These are phyloP conservation scores for Tephrocybe rancida DNA, from an alignment of 768 basidiomycete genomes.

Conservation along the genomic window DNA sequence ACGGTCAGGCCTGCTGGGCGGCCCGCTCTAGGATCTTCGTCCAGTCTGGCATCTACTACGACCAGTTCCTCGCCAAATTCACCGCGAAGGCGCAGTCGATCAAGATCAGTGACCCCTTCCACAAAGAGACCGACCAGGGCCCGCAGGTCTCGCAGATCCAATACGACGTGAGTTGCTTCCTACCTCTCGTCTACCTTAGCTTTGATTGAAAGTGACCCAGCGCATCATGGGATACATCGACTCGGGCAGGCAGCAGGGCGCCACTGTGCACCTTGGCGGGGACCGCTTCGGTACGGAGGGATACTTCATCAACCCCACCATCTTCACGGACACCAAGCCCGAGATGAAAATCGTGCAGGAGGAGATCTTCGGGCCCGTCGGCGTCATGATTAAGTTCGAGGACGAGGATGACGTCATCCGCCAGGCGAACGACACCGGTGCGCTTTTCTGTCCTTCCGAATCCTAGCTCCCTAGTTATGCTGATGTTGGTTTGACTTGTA, in stretches of 20 bases:
- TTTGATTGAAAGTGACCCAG: slow-evolving; percentile 28
- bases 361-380: slow-evolving; percentile 78
- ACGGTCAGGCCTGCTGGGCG: slow-evolving; percentile 83
- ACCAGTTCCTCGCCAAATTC: slow-evolving; percentile 73
- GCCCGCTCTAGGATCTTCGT: slow-evolving; percentile 89
- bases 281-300: slow-evolving; percentile 46
- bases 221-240: slow-evolving; percentile 74
- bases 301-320: slow-evolving; percentile 69
- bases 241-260: slow-evolving; percentile 53
- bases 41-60: slow-evolving; percentile 78
- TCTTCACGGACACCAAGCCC: slow-evolving; percentile 62
- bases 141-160: background rate
- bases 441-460: background rate
- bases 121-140: background rate
- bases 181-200: background rate
- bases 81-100: slow-evolving; percentile 52
- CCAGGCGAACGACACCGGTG: slow-evolving; percentile 79
- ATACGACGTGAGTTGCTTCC: background rate
- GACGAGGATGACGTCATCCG: slow-evolving; percentile 55
- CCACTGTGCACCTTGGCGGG: slow-evolving; percentile 63
- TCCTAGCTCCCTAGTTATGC: background rate
- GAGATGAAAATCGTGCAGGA: slow-evolving; percentile 71
- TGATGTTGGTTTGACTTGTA: background rate
- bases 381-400: slow-evolving; percentile 69
- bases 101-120: slow-evolving; percentile 57